Evolutionary conservation across 768 basidiomycete species (phyloP).

Genomic region (Rhizopogon vinicolor): DNA sequence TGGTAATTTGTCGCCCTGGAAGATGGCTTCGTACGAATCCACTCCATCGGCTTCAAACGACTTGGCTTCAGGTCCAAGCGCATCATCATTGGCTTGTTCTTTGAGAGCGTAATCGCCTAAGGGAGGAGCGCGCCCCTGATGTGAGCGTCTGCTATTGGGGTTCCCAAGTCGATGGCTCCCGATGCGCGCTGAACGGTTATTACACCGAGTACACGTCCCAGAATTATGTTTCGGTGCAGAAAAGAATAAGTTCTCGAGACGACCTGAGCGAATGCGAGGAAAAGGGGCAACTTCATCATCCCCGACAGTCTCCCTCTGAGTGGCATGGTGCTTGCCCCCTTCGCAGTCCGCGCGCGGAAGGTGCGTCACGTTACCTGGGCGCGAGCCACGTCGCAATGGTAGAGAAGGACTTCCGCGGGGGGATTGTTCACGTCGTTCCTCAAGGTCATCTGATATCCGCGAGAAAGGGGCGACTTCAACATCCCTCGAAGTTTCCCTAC

Average conservation of each 20-base stretch:
- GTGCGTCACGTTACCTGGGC: not conserved
- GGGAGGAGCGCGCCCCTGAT: not conserved
- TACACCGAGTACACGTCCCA: conserved; percentile 64
- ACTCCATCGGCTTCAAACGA: not conserved
- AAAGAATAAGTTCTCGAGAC: conserved; percentile 78
- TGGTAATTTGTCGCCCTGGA: conserved; percentile 37
- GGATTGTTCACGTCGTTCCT: conserved; percentile 53
- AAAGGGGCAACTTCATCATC: conserved; percentile 53
- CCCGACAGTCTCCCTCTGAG: not conserved
- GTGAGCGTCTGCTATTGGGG: not conserved
- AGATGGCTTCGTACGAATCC: conserved; percentile 3
- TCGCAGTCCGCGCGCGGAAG: not conserved
- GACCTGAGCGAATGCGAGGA: conserved; percentile 77
- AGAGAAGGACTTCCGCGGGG: conserved; percentile 1
- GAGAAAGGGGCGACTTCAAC: not conserved
- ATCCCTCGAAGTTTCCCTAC: not conserved
- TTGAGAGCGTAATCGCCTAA: conserved; percentile 30
- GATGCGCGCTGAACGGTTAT: conserved; percentile 23
- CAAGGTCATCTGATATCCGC: conserved; percentile 60
- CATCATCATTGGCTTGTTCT: conserved; percentile 45
- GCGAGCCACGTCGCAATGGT: not conserved
- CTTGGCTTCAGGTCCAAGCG: not conserved
- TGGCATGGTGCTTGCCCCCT: not conserved
- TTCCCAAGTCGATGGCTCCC: not conserved
- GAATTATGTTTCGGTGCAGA: conserved; percentile 72